A percentile compares a stretch with the other conserved stretches of the same genome.
Conservation (phyloP, 2,329 filamentous ascomycete genomes). For the Neonectria sp. region DNA sequence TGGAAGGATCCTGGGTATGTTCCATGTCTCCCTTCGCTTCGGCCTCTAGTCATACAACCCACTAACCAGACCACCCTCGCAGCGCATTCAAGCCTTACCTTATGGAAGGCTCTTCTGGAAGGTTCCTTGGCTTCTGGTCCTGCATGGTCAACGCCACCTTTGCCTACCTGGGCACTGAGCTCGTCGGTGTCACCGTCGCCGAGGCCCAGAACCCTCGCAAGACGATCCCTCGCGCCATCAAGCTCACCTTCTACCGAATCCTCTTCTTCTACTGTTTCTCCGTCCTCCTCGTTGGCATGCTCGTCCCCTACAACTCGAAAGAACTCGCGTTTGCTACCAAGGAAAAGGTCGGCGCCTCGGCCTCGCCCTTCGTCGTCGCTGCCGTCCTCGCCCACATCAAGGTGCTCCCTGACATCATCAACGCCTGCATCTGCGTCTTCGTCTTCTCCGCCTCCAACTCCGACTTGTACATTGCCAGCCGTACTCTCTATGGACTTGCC, state of each 20-base stretch:
- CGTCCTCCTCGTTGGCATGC: conserved; percentile 82
- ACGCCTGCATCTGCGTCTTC: conserved; percentile 81
- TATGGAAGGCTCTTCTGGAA: conserved; percentile 55
- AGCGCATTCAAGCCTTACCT: conserved; percentile 56
- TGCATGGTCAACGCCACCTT: conserved; percentile 84
- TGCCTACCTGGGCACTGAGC: conserved; percentile 83
- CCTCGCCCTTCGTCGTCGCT: conserved; percentile 82
- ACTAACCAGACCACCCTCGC: conserved; percentile 10
- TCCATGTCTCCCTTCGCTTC: not conserved
- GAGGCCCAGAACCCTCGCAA: conserved; percentile 85
- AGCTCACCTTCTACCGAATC: conserved; percentile 86
- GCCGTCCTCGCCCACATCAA: conserved; percentile 76
- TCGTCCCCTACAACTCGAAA: conserved; percentile 78
- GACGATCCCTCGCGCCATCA: conserved; percentile 84
- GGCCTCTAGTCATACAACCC: not conserved
- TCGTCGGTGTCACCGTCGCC: conserved; percentile 84
- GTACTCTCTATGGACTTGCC: conserved; percentile 81
- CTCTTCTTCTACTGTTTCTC: conserved; percentile 84
- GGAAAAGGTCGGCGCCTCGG: conserved; percentile 56
- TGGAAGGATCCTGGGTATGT: conserved; percentile 70
- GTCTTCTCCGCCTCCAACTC: conserved; percentile 85
- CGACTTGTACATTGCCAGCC: conserved; percentile 82
- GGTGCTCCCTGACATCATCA: conserved; percentile 76
- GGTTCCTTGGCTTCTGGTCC: conserved; percentile 77
- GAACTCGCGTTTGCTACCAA: conserved; percentile 72